Conservation (phyloP, 306 rosid genomes). For the Oemleria cerasiformis region DNA sequence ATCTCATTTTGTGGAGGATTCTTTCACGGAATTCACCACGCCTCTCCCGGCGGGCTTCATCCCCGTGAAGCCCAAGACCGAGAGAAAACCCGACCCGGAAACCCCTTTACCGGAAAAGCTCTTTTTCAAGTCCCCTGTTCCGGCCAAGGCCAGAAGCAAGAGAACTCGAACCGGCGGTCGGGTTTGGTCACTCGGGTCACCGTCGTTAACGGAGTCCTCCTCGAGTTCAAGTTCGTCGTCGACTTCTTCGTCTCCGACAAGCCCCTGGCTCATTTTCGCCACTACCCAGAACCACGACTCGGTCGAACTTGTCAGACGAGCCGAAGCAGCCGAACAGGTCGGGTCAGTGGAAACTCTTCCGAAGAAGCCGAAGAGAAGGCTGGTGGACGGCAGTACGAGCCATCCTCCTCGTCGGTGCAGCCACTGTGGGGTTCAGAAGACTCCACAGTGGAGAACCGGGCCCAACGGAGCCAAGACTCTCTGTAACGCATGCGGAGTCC, state of each 20-base stretch:
- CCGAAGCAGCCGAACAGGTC: conserved; percentile 22
- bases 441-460: conserved; percentile 97
- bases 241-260: conserved; percentile 49
- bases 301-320: background rate
- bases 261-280: conserved; percentile 43
- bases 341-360: conserved; percentile 16
- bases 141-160: conserved; percentile 82
- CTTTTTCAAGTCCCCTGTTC: conserved; percentile 63
- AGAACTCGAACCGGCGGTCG: conserved; percentile 59
- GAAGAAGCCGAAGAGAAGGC: conserved; percentile 42
- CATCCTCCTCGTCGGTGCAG: conserved; percentile 73
- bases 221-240: conserved; percentile 63
- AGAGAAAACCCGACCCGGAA: conserved; percentile 11
- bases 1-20: conserved; percentile 89
- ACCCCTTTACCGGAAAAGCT: conserved; percentile 21
- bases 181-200: conserved; percentile 71
- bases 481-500: conserved; percentile 90
- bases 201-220: conserved; percentile 55
- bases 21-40: conserved; percentile 53
- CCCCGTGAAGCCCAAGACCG: conserved; percentile 24
- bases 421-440: conserved; percentile 94
- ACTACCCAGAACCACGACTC: conserved; percentile 21
- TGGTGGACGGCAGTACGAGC: conserved; percentile 11
- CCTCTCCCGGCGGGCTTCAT: conserved; percentile 38
- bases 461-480: conserved; percentile 84